Percentiles rank a stretch among this genome's conserved stretches.
phyloP scores from a whole-genome alignment of 2,329 filamentous ascomycete genomes.

The Trichophyton benhamiae region DNA sequence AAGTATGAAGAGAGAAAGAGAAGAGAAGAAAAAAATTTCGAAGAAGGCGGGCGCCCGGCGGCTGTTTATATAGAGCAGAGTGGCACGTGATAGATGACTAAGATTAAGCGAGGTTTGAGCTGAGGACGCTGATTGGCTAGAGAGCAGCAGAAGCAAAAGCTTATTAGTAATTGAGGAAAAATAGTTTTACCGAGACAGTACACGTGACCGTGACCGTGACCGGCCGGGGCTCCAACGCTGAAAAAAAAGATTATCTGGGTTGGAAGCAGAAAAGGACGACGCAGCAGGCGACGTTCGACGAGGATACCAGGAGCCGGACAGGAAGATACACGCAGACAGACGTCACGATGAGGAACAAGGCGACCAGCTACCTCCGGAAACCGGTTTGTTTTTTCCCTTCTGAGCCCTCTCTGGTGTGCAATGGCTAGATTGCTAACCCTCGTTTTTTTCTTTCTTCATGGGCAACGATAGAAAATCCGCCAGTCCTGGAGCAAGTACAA shows the following conservation, averaged over 20 bases:
- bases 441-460: background rate
- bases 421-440: background rate
- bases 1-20: slow-evolving; percentile 39
- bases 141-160: background rate
- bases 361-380: slow-evolving; percentile 30
- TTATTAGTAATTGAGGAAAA: background rate
- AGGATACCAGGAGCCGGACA: background rate
- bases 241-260: background rate
- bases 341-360: slow-evolving; percentile 35
- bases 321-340: slow-evolving; percentile 5
- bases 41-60: slow-evolving; percentile 15
- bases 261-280: background rate
- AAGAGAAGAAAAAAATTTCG: slow-evolving; percentile 23
- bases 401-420: background rate
- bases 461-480: slow-evolving; percentile 60
- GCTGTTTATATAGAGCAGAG: slow-evolving; percentile 23
- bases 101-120: slow-evolving; percentile 19
- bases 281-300: background rate
- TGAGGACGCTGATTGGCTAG: slow-evolving; percentile 11
- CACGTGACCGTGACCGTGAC: background rate
- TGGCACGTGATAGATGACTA: slow-evolving; percentile 16
- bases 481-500: slow-evolving; percentile 98
- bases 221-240: background rate
- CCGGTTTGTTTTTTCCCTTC: slow-evolving; percentile 18
- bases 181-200: background rate